Base-by-base conservation (phyloP, 1,139 yeast species). In the Petasospora fabianii region DNA sequence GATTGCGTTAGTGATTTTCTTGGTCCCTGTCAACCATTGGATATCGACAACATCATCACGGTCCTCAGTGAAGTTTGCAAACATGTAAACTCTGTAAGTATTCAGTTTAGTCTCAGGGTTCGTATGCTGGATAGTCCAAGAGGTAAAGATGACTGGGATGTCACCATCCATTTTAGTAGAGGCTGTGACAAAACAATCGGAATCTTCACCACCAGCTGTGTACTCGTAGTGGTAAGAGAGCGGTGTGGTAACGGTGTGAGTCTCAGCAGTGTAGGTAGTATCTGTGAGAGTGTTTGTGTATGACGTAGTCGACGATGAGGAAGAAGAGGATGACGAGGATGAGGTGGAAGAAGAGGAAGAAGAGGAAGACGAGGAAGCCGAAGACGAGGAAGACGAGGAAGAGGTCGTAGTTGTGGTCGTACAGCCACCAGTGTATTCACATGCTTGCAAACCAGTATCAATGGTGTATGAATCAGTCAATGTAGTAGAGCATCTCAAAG, bases 61-160 rank as follows among this genome's bases (percentile, higher is more conserved):
- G 19, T 49, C 50, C n/a, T 34, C 24, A 11, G 49, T 45, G 41
- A 48, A 49, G 32, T 48, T 49, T 24, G 43, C 39, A 39, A 41
- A 34, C 20, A 38, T 32, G 38, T 47, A 49, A 1, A 17, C 15
- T 10, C 27, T 37, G 39, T 39, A 45, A 4, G 31, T 32, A 5
- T 20, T 11, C 13, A 26, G 24, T 3, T 36, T 42, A 19, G 33
- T 30, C 7, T 24, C 31, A 13, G n/a, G n/a, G n/a, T n/a, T n/a
- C n/a, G 28, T 13, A 24, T 20, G 18, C 22, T 27, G 22, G n/a
- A 36, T 32, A 7, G 36, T 24, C 50, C 50, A 49, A n/a, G 41
- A 24, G n/a, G 36, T 36, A 14, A 40, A 26, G 3, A 32, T 34
- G 9, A 39, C 32, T 14, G 49, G 45, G 21, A 39, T 27, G 3